Conservation (phyloP, 2,329 filamentous ascomycete species). For the Phaeoacremonium minimum region DNA sequence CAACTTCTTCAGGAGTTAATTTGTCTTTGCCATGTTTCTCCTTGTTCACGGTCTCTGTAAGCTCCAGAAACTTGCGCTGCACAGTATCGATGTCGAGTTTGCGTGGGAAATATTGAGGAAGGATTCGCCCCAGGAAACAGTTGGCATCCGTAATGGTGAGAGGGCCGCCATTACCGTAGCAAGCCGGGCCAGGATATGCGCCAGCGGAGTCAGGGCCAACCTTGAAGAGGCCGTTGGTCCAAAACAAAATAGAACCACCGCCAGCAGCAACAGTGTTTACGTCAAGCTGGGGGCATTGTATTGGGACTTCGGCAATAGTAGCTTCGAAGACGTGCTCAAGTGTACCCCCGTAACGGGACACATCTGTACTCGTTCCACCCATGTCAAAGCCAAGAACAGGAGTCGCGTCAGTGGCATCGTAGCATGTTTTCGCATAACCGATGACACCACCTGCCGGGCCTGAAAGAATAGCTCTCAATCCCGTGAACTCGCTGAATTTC, state of each 20-base stretch:
- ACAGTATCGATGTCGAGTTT: slow-evolving; percentile 2
- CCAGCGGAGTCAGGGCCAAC: slow-evolving; percentile 64
- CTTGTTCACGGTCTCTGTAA: slow-evolving; percentile 3
- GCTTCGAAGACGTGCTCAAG: slow-evolving; percentile 15
- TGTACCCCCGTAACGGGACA: slow-evolving; percentile 5
- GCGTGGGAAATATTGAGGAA: slow-evolving; percentile 63
- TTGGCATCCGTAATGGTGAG: slow-evolving; percentile 69
- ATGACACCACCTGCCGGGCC: slow-evolving; percentile 64
- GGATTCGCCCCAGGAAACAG: slow-evolving; percentile 59
- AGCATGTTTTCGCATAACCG: slow-evolving; percentile 62
- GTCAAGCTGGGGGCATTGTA: slow-evolving; percentile 63
- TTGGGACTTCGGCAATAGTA: slow-evolving; percentile 62
- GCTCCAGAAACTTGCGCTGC: slow-evolving; percentile 1
- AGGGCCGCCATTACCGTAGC: slow-evolving; percentile 65
- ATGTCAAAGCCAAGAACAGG: slow-evolving; percentile 75
- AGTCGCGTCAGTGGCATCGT: slow-evolving; percentile 55
- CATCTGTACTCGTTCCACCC: slow-evolving; percentile 21
- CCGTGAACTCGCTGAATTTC: slow-evolving; percentile 53
- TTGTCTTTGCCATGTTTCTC: not conserved
- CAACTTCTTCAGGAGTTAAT: not conserved
- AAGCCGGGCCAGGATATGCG: slow-evolving; percentile 67
- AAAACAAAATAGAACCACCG: slow-evolving; percentile 45
- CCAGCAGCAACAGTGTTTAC: slow-evolving; percentile 58
- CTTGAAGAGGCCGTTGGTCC: slow-evolving; percentile 60
- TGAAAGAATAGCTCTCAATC: slow-evolving; percentile 57